Conservation (phyloP, 345 rosid species). For the Combretum micranthum region DNA sequence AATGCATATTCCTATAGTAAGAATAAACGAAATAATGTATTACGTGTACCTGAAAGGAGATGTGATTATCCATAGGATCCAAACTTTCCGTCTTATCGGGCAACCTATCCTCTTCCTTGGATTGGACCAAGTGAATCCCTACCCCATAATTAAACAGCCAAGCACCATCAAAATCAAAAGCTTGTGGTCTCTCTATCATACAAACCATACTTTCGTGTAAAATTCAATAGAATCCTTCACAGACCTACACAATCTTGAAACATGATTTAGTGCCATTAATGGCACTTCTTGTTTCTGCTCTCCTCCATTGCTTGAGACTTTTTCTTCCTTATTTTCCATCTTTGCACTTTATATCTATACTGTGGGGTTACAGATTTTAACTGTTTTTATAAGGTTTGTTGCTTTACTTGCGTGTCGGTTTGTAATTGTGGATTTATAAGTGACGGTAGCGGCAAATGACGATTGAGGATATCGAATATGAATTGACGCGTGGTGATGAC, state of each 20-base stretch:
- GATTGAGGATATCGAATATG: too few relatives aligned
- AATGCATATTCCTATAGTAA: too few relatives aligned
- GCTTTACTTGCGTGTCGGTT: too few relatives aligned
- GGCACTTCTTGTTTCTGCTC: constrained; percentile 15
- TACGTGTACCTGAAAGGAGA: constrained; percentile 46
- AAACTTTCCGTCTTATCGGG: constrained; percentile 26
- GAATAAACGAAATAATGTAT: neutral
- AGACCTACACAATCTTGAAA: constrained; percentile 57
- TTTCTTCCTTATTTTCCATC: too few relatives aligned
- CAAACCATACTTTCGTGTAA: constrained; percentile 54
- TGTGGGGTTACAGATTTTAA: too few relatives aligned
- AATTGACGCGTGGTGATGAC: too few relatives aligned
- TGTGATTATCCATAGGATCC: constrained; percentile 69
- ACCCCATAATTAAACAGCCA: constrained; percentile 76
- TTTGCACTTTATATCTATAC: too few relatives aligned
- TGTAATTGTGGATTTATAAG: too few relatives aligned
- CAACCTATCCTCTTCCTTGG: constrained; percentile 30
- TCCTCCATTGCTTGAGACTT: too few relatives aligned
- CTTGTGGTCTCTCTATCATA: constrained; percentile 40
- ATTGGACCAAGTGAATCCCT: constrained; percentile 59
- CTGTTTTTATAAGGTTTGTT: too few relatives aligned
- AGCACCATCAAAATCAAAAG: constrained; percentile 51
- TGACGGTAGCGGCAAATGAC: too few relatives aligned
- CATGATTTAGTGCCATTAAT: constrained; percentile 61
- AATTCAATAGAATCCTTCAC: constrained; percentile 45